Percentiles rank a stretch among this genome's conserved stretches.
Conservation (phyloP, 2,329 filamentous ascomycete species). For the Plenodomus biglobosus region DNA sequence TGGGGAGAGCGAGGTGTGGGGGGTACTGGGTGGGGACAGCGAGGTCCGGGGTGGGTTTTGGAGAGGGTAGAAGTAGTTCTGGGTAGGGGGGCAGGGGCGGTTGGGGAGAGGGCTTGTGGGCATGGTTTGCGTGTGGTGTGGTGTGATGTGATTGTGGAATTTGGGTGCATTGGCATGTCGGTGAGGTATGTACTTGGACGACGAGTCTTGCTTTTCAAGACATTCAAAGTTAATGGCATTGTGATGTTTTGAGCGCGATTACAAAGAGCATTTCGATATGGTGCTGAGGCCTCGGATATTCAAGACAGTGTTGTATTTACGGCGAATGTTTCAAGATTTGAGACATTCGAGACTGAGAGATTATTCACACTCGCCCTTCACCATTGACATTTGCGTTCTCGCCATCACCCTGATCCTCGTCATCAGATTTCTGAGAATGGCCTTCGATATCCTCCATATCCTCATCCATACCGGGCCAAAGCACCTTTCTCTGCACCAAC, state of each 20-base stretch:
- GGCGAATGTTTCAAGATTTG: not conserved
- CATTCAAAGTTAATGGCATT: too few relatives aligned
- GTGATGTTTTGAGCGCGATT: too few relatives aligned
- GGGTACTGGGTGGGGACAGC: not conserved
- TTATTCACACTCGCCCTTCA: not conserved
- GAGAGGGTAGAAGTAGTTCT: too few relatives aligned
- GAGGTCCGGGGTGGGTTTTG: not conserved
- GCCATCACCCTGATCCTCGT: conserved; percentile 2
- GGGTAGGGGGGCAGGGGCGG: too few relatives aligned
- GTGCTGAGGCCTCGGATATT: not conserved
- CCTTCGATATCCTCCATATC: conserved; percentile 49
- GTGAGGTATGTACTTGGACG: too few relatives aligned
- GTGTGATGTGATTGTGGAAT: not conserved
- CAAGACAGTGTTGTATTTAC: not conserved
- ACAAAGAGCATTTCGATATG: too few relatives aligned
- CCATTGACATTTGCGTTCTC: not conserved
- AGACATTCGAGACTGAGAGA: not conserved
- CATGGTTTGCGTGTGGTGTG: not conserved
- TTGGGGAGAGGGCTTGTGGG: not conserved
- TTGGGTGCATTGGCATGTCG: not conserved
- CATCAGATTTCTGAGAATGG: conserved; percentile 10
- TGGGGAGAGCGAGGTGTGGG: not conserved
- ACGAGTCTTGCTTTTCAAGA: too few relatives aligned
- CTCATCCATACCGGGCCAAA: conserved; percentile 64
- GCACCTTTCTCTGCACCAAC: conserved; percentile 49